Evolutionary conservation across 2,329 filamentous ascomycete genomes (phyloP), one percentile per base, ranked within the genome.

Genomic region (Nothomitra cinnamomea): DNA sequence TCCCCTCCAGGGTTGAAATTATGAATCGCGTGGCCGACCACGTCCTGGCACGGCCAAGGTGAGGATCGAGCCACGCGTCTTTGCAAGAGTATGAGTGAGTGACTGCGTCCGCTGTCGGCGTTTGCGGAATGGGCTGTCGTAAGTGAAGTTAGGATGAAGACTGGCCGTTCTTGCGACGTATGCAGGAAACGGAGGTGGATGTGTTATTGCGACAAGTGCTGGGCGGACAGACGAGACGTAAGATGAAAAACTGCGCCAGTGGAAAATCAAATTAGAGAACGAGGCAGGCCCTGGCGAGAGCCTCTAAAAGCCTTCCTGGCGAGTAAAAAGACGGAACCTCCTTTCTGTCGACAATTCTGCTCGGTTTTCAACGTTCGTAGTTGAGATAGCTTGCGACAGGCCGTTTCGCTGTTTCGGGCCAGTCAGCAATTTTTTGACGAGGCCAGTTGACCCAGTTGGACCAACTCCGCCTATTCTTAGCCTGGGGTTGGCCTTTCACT

Each of bases 111-210:
- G 24, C 19, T 3, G 45, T 32, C 25, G 45, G 19, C 21, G 10
- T 13, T 22, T 32, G 32, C 17, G 45, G 10, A 6, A 28, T 49
- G 2, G n/a, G 45, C 8, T 17, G 24, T 35, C 45, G 3, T 28
- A 19, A 7, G 25, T 12, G 15, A 19, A 25, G 43, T 7, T 15
- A 1, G 19, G 25, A 2, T 35, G 45, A 49, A 19, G 15, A 4
- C 45, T 5, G 38, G 25, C 24, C 24, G 45, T 49, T 49, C 19
- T 49, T 49, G 45, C 45, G 45, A 49, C 45, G 45, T 49, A 49
- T 49, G 25, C 24, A 24, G 45, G 24, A 49, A 28, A 17, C 4
- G 19, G 45, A 35, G n/a, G 24, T 35, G 28, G 28, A 4, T 10
- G 28, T 49, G 2, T 15, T 12, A 28, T 49, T 49, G 45, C 45